Conservation (phyloP, 768 basidiomycete genomes). For the Phylloporus scabripes region DNA sequence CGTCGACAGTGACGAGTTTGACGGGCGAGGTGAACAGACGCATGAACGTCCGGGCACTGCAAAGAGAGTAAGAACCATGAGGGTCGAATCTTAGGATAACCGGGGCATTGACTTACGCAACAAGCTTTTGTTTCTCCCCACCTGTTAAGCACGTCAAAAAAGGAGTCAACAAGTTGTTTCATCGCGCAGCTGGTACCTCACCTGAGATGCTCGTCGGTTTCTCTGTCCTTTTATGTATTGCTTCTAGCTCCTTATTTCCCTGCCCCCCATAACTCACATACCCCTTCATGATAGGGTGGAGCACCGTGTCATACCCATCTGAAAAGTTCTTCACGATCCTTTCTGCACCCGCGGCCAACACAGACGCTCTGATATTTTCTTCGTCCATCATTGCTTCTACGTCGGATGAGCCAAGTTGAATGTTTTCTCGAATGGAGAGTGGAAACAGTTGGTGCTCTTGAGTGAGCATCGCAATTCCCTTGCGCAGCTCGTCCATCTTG, state of each 20-base stretch:
- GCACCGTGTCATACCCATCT: slow-evolving; percentile 35
- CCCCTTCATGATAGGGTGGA: slow-evolving; percentile 29
- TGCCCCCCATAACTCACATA: slow-evolving; percentile 25
- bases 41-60: slow-evolving; percentile 38
- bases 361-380: slow-evolving; percentile 15
- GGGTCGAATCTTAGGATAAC: neutral
- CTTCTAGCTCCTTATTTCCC: slow-evolving; percentile 11
- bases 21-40: slow-evolving; percentile 30
- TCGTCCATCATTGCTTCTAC: slow-evolving; percentile 11
- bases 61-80: neutral
- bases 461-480: slow-evolving; percentile 37
- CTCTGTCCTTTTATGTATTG: slow-evolving; percentile 16
- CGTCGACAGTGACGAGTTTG: slow-evolving; percentile 32
- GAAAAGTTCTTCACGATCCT: slow-evolving; percentile 36
- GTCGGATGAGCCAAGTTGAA: slow-evolving; percentile 30
- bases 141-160: slow-evolving; percentile 9
- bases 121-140: slow-evolving; percentile 31
- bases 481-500: slow-evolving; percentile 29
- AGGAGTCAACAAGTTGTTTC: neutral
- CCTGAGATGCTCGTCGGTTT: slow-evolving; percentile 24
- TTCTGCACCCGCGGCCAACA: slow-evolving; percentile 36
- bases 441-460: slow-evolving; percentile 38
- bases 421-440: slow-evolving; percentile 37
- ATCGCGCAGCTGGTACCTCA: neutral
- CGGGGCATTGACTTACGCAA: slow-evolving; percentile 11